Evolutionary conservation across 768 basidiomycete species (phyloP), one percentile per base, ranked within the genome.

Genomic region (Suillus discolor): DNA sequence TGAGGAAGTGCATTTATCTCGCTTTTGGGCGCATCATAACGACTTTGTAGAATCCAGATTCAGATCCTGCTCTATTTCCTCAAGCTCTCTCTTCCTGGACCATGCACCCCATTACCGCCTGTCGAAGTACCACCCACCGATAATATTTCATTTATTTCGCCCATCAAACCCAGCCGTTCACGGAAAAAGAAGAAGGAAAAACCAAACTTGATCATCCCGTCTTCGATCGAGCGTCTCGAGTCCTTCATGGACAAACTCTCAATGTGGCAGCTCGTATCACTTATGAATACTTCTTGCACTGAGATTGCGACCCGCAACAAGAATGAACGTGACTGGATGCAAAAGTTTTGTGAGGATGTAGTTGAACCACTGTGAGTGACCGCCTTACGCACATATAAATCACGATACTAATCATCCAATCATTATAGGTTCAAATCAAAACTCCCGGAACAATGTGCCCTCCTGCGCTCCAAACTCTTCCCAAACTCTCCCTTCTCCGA

Each of bases 201-300:
- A 34, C 66, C 57, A 64, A 77, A 47, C 68, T n/a, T 69, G 55
- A n/a, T 68, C 63, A 36, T 69, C 70, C 64, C 73, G 68, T 61
- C 72, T 63, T 44, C 70, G 2, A 84, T 85, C 60, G 88, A 87
- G n/a, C 81, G 82, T 31, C 75, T 92, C 1, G 91, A 93, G 72
- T 79, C 81, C 1, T 88, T 89, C 75, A 91, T 92, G 89, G 92
- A 93, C 75, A 91, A 88, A 71, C 75, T 94, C 8, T 90, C 89
- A 4, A 87, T 84, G 77, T 92, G 91, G 90, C 92, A 93, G 71
- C 83, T 93, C 25, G 75, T 80, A 67, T 68, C 66, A 4, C 71
- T 74, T 39, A 74, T 89, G 64, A 76, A 79, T 5, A 71, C 84
- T 13, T 73, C 79, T 28, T 45, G 63, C n/a, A 62, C 66, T 47